phyloP scores from a whole-genome alignment of 768 basidiomycete genomes.

The Cantharellus cinnabarinus region DNA sequence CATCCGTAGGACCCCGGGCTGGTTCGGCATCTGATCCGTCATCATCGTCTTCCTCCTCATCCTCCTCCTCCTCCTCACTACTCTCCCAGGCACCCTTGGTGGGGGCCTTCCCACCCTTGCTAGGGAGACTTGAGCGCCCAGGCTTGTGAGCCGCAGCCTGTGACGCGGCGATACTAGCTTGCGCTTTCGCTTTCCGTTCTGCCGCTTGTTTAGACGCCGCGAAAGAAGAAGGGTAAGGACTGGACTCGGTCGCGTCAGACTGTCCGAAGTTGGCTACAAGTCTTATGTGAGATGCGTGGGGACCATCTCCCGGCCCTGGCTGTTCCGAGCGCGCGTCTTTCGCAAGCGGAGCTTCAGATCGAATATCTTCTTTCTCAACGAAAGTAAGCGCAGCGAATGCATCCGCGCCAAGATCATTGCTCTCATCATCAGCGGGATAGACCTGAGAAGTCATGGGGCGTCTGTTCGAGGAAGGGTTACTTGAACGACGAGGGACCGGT shows the following conservation, averaged over 20 bases:
- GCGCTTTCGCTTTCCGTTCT: slow-evolving; percentile 64
- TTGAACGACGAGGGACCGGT: background rate
- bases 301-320: slow-evolving; percentile 9
- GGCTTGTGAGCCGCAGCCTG: slow-evolving; percentile 60
- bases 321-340: slow-evolving; percentile 17
- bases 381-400: slow-evolving; percentile 64
- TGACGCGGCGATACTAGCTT: slow-evolving; percentile 67
- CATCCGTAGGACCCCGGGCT: background rate
- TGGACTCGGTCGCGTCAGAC: slow-evolving; percentile 15
- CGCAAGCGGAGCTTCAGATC: background rate
- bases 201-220: slow-evolving; percentile 67
- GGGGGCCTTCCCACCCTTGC: slow-evolving; percentile 23
- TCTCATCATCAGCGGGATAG: slow-evolving; percentile 8
- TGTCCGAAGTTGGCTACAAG: slow-evolving; percentile 17
- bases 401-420: slow-evolving; percentile 31
- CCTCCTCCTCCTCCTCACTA: slow-evolving; percentile 66
- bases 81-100: slow-evolving; percentile 32
- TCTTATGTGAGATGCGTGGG: slow-evolving; percentile 12
- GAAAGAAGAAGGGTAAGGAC: slow-evolving; percentile 66
- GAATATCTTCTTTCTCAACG: slow-evolving; percentile 25
- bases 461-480: background rate
- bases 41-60: slow-evolving; percentile 44
- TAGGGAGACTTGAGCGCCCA: slow-evolving; percentile 28
- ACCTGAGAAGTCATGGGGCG: background rate
- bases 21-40: slow-evolving; percentile 11